Evolutionary conservation across 306 rosid genomes (phyloP), one percentile per base, ranked within the genome.

Genomic region (Acacia confusa): DNA sequence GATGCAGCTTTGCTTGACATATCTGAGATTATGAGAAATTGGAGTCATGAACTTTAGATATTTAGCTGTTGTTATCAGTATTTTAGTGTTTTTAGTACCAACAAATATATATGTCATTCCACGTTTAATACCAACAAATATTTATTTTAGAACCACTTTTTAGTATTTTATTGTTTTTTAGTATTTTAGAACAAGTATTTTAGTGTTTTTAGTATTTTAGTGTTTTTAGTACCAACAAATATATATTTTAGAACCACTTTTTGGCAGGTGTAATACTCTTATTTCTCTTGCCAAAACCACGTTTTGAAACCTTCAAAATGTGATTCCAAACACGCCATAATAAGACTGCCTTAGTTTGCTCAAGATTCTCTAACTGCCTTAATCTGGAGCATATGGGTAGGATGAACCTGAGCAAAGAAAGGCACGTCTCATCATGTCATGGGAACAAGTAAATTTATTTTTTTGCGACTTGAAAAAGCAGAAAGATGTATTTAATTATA

Each of bases 401-500:
- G 77, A 52, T 52, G 61, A 11, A 27, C 64, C 43, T 55, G 63
- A 74, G 74, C 44, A 60, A 52, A 53, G 11, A 40, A 22, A 63
- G 78, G 67, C 79, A 73, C 41, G 44, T 73, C 67, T 34, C 52
- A 70, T 80, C 70, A 65, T 66, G 22, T 7, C 72, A 34, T 66
- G 43, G 57, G 78, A 72, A 47, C 11, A 22, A 16, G 73, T 20
- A 45, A 15, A 50, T 43, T 44, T 22, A 50, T 43, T 44, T 61
- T 36, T 57, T 27, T 71, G 36, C 12, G 30, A 72, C 25, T 73
- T 32, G 43, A 27, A 28, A 9, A 12, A 63, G 28, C 14, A 20
- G 14, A 57, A 12, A 27, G 17, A 27, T 63, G 9, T 30, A 63
- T 1, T 63, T 28, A 28, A 28, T 14, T 28, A 14, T 6, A 63